Conservation (phyloP, 768 basidiomycete species). For the Porpolomopsis calyptriformis region DNA sequence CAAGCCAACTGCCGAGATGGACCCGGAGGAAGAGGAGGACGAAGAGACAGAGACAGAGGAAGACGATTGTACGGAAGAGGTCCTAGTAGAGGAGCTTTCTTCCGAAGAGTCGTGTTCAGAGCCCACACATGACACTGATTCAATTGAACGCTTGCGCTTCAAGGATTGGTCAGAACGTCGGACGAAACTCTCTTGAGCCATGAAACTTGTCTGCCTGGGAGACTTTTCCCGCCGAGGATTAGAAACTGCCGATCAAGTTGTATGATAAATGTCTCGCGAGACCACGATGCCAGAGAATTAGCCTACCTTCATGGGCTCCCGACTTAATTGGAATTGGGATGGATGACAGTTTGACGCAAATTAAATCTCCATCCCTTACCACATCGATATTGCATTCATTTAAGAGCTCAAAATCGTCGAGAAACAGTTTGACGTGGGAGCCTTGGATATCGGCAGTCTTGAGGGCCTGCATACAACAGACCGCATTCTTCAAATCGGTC, state of each 20-base stretch:
- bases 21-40: constrained; percentile 9
- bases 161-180: no score
- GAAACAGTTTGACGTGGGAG: constrained; percentile 20
- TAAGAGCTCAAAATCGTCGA: constrained; percentile 42
- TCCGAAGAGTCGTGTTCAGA: background rate
- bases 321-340: constrained; percentile 4
- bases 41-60: background rate
- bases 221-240: no score
- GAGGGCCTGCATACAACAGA: constrained; percentile 28
- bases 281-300: background rate
- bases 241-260: no score
- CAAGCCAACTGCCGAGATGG: background rate
- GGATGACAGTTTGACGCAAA: constrained; percentile 22
- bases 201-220: no score
- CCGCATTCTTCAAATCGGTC: constrained; percentile 26
- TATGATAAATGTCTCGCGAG: background rate
- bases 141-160: background rate
- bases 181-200: no score
- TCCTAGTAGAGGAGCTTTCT: background rate
- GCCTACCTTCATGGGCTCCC: constrained; percentile 7
- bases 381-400: constrained; percentile 28
- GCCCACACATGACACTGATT: background rate
- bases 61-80: constrained; percentile 3
- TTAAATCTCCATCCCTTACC: constrained; percentile 40
- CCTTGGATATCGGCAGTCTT: constrained; percentile 15